Base-by-base conservation (phyloP, 139 green algal species). In the Microglena sp. region DNA sequence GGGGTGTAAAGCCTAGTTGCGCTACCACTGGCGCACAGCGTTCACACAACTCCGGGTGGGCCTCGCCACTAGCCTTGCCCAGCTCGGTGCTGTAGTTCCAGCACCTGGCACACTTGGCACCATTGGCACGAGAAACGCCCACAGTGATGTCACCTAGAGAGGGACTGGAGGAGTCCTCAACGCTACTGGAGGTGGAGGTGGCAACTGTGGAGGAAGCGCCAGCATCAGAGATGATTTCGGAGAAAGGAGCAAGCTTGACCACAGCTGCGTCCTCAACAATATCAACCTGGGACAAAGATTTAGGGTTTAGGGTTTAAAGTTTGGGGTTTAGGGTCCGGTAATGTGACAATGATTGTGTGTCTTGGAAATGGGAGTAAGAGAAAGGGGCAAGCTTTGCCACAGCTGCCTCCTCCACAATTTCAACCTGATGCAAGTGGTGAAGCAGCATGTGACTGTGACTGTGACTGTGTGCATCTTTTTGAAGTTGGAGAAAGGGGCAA, bases 61-160 rank as follows among this genome's bases (percentile, higher is more conserved):
- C 22, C 1, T 79, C 4, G 73, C 62, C 0, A 53, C 34, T 21
- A n/a, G 22, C 24, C 33, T 8, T 5, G n/a, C 67, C 77, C 66
- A 91, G 77, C 18, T 36, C 15, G 1, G 54, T n/a, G 40, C 78
- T 88, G 77, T 95, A 98, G 74, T 95, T 96, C 94, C 94, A 99
- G 77, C 94, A 99, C 55, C 94, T 84, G 27, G 75, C 81, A 77
- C 92, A 98, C 70, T 96, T 96, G 44, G 24, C n/a, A 30, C 93
- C 93, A 1, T 69, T 66, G 4, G 93, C 93, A 1, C 73, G 65
- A 0, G 28, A 29, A n/a, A 98, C 84, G 6, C 89, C 92, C 56
- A 96, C 82, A 44, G 71, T 81, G 26, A 97, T 74, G 26, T 68
- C 60, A 1, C 67, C 82, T 55, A 35, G 43, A 22, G 27, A 40